Percentiles rank a stretch among this genome's conserved stretches.
Conservation (phyloP, 371 early-diverging fungal genomes). For the Haplosporangium sp. region DNA sequence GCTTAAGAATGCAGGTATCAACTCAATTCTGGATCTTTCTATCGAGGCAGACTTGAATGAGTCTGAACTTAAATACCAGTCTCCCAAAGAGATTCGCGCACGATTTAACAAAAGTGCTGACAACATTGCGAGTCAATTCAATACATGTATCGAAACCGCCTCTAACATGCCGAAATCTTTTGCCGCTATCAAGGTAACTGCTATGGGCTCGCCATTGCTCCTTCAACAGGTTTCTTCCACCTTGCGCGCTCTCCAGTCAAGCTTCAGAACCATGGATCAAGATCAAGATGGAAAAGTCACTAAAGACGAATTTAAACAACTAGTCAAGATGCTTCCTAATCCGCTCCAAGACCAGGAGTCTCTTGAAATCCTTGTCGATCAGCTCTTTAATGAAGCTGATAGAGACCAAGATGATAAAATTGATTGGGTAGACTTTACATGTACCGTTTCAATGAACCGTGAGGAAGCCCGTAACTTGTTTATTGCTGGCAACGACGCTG, state of each 20-base stretch:
- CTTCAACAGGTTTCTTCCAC: constrained; percentile 77
- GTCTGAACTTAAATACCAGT: constrained; percentile 46
- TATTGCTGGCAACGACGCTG: constrained; percentile 16
- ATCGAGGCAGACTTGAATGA: constrained; percentile 87
- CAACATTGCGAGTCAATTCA: constrained; percentile 68
- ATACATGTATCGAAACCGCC: constrained; percentile 77
- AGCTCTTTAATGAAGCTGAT: constrained; percentile 62
- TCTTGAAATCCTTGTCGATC: constrained; percentile 25
- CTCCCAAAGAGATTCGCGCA: constrained; percentile 53
- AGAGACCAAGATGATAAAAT: constrained; percentile 62
- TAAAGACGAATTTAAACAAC: constrained; percentile 35
- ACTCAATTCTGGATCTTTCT: constrained; percentile 88
- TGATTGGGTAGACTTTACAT: constrained; percentile 71
- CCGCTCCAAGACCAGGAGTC: constrained; percentile 6
- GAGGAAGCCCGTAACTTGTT: constrained; percentile 61
- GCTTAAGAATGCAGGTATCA: constrained; percentile 76
- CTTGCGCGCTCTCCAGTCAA: constrained; percentile 56
- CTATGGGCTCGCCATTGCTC: constrained; percentile 83
- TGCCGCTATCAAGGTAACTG: constrained; percentile 92
- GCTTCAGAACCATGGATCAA: constrained; percentile 57
- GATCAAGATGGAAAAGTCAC: constrained; percentile 60
- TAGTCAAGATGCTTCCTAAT: constrained; percentile 54
- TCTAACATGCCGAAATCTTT: constrained; percentile 70
- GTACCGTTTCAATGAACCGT: constrained; percentile 67
- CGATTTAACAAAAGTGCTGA: constrained; percentile 63